Percentiles rank a stretch among this genome's conserved stretches.
These are phyloP conservation scores for Inonotus obliquus DNA, from an alignment of 1,284 basidiomycete species.

Conservation along the genomic window DNA sequence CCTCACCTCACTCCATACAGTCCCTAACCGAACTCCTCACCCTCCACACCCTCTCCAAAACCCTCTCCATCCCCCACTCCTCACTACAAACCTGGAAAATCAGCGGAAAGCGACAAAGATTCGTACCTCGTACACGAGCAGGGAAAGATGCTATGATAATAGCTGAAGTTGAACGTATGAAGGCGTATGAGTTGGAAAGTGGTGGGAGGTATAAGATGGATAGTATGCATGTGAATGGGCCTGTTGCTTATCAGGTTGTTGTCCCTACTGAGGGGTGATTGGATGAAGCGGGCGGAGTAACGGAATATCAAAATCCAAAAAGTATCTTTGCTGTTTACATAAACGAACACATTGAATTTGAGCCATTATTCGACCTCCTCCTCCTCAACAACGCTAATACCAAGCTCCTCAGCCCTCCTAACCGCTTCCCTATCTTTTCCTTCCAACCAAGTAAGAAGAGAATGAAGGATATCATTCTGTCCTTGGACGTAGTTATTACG, in stretches of 20 bases:
- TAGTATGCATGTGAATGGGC: constrained; percentile 31
- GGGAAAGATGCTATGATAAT: constrained; percentile 30
- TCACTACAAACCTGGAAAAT: constrained; percentile 29
- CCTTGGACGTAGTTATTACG: constrained; percentile 13
- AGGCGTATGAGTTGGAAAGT: constrained; percentile 26
- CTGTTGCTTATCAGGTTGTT: constrained; percentile 27
- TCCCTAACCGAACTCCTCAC: constrained; percentile 22
- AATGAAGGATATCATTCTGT: constrained; percentile 13
- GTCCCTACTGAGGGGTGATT: constrained; percentile 7
- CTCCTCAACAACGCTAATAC: constrained; percentile 4
- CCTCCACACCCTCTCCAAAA: constrained; percentile 24
- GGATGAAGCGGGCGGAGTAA: neutral
- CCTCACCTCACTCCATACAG: constrained; percentile 4
- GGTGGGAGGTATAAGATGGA: constrained; percentile 25
- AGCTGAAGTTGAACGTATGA: constrained; percentile 29
- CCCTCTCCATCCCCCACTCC: constrained; percentile 24
- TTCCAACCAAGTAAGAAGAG: constrained; percentile 9
- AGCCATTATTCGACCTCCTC: constrained; percentile 3
- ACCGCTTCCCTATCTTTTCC: constrained; percentile 4
- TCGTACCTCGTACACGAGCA: constrained; percentile 27
- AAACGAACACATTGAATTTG: neutral
- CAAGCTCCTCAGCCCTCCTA: constrained; percentile 9
- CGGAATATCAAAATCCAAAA: neutral
- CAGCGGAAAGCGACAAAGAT: constrained; percentile 25
- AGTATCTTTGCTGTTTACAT: neutral